Base-by-base conservation (phyloP, 2,329 filamentous ascomycete genomes). In the Apiospora malaysiana region DNA sequence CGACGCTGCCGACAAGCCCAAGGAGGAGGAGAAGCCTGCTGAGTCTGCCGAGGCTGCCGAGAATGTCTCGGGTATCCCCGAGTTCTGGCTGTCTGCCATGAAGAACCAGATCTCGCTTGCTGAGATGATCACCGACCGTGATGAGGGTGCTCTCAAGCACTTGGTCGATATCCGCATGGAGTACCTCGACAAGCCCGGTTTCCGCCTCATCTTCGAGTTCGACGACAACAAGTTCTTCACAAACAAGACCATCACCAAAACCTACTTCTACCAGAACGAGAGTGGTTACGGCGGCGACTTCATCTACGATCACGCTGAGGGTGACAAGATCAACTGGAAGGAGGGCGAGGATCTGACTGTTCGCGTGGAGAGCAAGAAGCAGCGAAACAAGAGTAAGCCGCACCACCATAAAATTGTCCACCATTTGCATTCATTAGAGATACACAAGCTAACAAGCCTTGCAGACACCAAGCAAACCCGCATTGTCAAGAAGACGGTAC, bases 61-160 rank as follows among this genome's bases (percentile, higher is more conserved):
- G 74, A 81, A 85, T 45, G 84, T 92, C 75, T 87, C 90, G 78
- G 96, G 96, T 83, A 98, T 99, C 74, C 96, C 96, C 74, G 96
- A 99, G 85, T 99, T 99, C 89, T 99, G 96, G 96, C 89, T 99
- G 68, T 98, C 95, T 73, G 95, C 97, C 77, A 98, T 99, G 95
- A 99, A 99, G 90, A 99, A 99, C 88, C 95, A 98, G 83, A 90
- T 96, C 79, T 97, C 95, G 42, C 91, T 99, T 70, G 94, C 95
- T 70, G 97, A 99, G 85, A 97, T 98, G 90, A 98, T 99, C 82
- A 99, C 96, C 78, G 96, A 98, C 79, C 93, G 94, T 75, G 96
- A 99, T 81, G 96, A 99, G 89, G 91, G 90, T 76, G 96, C 95
- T 69, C 91, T 99, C 71, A 97, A 97, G 86, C 88, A 92, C 80